A percentile compares a stretch with the other conserved stretches of the same genome.
phyloP scores from a whole-genome alignment of 129 eudicot species.

The Kitagawia praeruptora region DNA sequence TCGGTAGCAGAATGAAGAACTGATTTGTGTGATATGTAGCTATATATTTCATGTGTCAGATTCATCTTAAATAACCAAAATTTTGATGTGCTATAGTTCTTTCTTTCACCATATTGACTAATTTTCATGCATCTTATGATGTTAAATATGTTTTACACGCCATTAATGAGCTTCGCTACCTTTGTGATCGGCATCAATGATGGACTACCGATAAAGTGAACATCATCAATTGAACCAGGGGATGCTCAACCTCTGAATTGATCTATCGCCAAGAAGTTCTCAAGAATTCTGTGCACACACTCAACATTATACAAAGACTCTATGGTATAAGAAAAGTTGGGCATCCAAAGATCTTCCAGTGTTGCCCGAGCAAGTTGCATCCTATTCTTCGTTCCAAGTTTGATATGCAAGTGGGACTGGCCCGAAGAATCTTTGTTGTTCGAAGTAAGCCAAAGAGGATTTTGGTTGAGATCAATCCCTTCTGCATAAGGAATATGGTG shows the following conservation, averaged over 20 bases:
- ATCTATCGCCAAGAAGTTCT: slow-evolving; percentile 74
- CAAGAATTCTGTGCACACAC: slow-evolving; percentile 79
- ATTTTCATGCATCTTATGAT: no score
- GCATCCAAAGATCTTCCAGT: slow-evolving; percentile 88
- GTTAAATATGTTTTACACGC: slow-evolving; percentile 10
- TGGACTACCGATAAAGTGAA: slow-evolving; percentile 67
- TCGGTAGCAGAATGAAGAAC: no score
- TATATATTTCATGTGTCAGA: no score
- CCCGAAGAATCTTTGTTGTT: slow-evolving; percentile 70
- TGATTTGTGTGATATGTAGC: no score
- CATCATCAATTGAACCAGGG: slow-evolving; percentile 70
- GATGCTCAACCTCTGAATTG: slow-evolving; percentile 72
- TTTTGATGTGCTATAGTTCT: no score
- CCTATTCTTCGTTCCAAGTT: slow-evolving; percentile 80
- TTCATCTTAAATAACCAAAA: no score
- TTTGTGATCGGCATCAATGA: slow-evolving; percentile 82
- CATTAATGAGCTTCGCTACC: slow-evolving; percentile 91
- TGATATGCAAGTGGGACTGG: slow-evolving; percentile 43
- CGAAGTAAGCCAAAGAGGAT: slow-evolving; percentile 70
- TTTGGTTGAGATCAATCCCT: slow-evolving; percentile 65
- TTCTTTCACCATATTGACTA: no score
- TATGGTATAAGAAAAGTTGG: slow-evolving; percentile 78
- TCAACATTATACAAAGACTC: slow-evolving; percentile 86
- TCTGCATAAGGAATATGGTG: slow-evolving; percentile 68
- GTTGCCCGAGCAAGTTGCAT: slow-evolving; percentile 89